Percentiles rank a stretch among this genome's conserved stretches.
Evolutionary conservation across 495 filamentous ascomycete species (phyloP).

Genomic region (Annulohypoxylon maeteangense): DNA sequence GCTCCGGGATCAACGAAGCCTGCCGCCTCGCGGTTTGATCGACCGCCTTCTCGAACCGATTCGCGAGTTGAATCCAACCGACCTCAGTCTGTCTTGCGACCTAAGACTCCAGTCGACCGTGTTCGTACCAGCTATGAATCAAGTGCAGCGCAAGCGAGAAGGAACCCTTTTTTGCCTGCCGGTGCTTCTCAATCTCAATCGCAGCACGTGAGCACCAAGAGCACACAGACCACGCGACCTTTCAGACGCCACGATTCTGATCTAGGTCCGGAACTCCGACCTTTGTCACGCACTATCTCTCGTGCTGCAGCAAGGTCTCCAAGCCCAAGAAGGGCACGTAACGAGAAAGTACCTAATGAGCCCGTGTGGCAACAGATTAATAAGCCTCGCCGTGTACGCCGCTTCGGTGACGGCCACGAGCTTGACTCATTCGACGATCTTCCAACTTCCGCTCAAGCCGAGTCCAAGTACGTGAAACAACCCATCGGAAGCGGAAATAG

Average conservation of each 20-base stretch:
- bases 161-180: constrained; percentile 82
- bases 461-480: constrained; percentile 83
- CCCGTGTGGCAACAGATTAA: constrained; percentile 67
- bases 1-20: constrained; percentile 58
- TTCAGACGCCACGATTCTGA: constrained; percentile 81
- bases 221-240: constrained; percentile 71
- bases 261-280: constrained; percentile 64
- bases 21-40: constrained; percentile 59
- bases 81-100: constrained; percentile 63
- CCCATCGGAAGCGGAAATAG: constrained; percentile 77
- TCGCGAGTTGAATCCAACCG: constrained; percentile 46
- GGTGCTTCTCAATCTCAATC: constrained; percentile 78
- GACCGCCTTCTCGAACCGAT: constrained; percentile 61
- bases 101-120: constrained; percentile 78
- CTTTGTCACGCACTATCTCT: constrained; percentile 65
- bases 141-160: constrained; percentile 63
- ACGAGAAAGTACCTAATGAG: constrained; percentile 55
- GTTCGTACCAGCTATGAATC: constrained; percentile 63
- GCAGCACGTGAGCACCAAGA: constrained; percentile 80
- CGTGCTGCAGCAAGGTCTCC: constrained; percentile 66
- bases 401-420: constrained; percentile 93
- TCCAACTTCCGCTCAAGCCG: constrained; percentile 83
- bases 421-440: constrained; percentile 94
- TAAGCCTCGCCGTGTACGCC: constrained; percentile 75
- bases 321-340: constrained; percentile 59